Base-by-base conservation (phyloP, 2,329 filamentous ascomycete species). In the Ceratocystis smalleyi region DNA sequence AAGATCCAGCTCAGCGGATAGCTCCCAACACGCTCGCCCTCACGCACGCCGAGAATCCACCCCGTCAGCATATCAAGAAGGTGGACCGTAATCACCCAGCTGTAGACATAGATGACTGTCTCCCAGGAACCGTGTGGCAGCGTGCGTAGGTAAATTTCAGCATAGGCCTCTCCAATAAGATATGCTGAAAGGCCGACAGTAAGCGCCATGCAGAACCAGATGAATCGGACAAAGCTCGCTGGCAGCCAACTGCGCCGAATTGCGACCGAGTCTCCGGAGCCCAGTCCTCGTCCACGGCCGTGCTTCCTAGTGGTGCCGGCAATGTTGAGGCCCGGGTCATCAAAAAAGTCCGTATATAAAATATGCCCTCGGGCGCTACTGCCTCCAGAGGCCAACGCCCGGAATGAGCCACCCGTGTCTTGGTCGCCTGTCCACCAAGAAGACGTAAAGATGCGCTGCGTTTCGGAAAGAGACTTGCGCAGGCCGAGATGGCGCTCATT, bases 1-100 rank as follows among this genome's bases (percentile, higher is more conserved):
- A 87, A 87, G 51, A 86, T 81, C 81, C 83, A 87, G 68, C 83
- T 84, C 65, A 87, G 72, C n/a, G 84, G 84, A 69, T 87, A 87
- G 71, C 82, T 86, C 47, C 84, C 83, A 1, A 87, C 84, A 40
- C 84, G 77, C 71, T 87, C 82, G 59, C 84, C 84, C 68, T 86
- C 82, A 62, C 79, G 81, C 47, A 81, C 83, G 55, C 84, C 84
- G 47, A 87, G 72, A 59, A 87, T 84, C 82, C 83, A 87, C 1
- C 83, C 84, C 0, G 83, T 85, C 65, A 86, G 73, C 1, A 79
- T 80, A 70, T 87, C 84, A 6, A 87, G 75, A 27, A 86, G 72
- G 67, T 86, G 81, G 7, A 87, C 83, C 1, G 83, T 87, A 35
- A 80, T 76, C 8, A 87, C 82, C 84, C 84, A 87, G 61, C 83